Evolutionary conservation across 2,329 filamentous ascomycete species (phyloP).

Genomic region (Xylaria multiplex): DNA sequence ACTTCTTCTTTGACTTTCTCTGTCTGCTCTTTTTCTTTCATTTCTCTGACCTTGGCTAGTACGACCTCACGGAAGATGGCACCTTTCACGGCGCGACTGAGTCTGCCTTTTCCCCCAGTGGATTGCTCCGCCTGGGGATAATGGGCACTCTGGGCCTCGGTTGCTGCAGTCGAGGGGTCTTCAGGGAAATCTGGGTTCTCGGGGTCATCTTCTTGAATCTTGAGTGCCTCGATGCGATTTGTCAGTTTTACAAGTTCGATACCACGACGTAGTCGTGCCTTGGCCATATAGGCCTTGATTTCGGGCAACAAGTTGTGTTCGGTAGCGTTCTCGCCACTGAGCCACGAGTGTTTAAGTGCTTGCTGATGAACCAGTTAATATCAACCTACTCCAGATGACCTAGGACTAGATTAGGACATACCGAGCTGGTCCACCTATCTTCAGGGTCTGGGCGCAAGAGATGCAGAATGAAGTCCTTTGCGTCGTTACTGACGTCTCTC

Average conservation of each 20-base stretch:
- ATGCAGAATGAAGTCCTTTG: slow-evolving; percentile 89
- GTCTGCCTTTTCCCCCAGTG: slow-evolving; percentile 53
- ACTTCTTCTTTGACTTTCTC: slow-evolving; percentile 72
- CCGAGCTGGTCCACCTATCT: slow-evolving; percentile 80
- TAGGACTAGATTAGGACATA: slow-evolving; percentile 53
- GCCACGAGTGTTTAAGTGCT: slow-evolving; percentile 85
- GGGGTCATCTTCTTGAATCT: slow-evolving; percentile 86
- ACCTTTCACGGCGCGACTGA: slow-evolving; percentile 64
- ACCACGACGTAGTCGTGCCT: slow-evolving; percentile 88
- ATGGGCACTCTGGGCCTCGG: slow-evolving; percentile 53
- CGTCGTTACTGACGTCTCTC: slow-evolving; percentile 95
- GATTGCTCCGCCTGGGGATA: slow-evolving; percentile 48
- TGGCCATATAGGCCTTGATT: slow-evolving; percentile 92
- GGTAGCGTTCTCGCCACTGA: slow-evolving; percentile 88
- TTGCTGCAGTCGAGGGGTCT: slow-evolving; percentile 67
- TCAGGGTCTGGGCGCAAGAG: slow-evolving; percentile 83
- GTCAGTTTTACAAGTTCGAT: slow-evolving; percentile 96
- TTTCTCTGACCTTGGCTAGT: slow-evolving; percentile 89
- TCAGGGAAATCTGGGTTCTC: slow-evolving; percentile 79
- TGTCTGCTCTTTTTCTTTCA: slow-evolving; percentile 85
- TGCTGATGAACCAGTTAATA: slow-evolving; percentile 58
- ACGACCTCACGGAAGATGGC: slow-evolving; percentile 95
- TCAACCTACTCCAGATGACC: background rate
- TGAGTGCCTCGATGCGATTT: slow-evolving; percentile 94
- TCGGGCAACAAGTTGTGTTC: slow-evolving; percentile 98